Conservation (phyloP, 306 rosid genomes). For the Cucurbita argyrosperma region DNA sequence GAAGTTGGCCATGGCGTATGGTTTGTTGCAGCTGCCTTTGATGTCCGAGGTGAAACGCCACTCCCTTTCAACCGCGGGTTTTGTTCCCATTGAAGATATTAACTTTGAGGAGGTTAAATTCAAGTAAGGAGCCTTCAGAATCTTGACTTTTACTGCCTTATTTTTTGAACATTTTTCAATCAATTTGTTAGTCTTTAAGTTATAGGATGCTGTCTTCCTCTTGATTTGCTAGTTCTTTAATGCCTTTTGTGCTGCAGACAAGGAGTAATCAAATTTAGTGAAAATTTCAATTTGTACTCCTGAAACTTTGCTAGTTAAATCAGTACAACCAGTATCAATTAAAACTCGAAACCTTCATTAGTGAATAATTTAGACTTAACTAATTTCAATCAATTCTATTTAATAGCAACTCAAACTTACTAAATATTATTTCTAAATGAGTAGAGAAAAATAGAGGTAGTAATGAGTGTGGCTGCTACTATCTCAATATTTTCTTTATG, state of each 20-base stretch:
- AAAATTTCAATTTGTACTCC: not conserved
- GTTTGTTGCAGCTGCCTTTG: constrained; percentile 75
- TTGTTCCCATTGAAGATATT: constrained; percentile 54
- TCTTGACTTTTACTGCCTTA: not conserved
- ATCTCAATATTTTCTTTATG: too few species aligned
- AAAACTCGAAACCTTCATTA: not conserved
- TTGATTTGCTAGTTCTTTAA: not conserved
- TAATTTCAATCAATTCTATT: not conserved
- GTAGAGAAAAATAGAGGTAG: too few species aligned
- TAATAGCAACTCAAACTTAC: not conserved
- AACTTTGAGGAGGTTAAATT: constrained; percentile 60
- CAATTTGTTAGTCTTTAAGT: not conserved
- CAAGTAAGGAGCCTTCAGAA: constrained; percentile 37
- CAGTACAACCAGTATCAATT: not conserved
- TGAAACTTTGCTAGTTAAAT: not conserved
- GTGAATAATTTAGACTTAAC: not conserved
- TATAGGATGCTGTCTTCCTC: not conserved
- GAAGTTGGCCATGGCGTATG: constrained; percentile 76
- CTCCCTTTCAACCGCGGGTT: constrained; percentile 63
- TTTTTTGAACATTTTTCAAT: not conserved
- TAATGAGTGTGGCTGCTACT: too few species aligned
- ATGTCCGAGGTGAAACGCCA: constrained; percentile 67
- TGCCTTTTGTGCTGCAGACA: not conserved
- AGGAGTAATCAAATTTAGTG: not conserved
- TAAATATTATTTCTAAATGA: too few species aligned